phyloP scores from a whole-genome alignment of 768 basidiomycete species.

The Mycena capillaripes region DNA sequence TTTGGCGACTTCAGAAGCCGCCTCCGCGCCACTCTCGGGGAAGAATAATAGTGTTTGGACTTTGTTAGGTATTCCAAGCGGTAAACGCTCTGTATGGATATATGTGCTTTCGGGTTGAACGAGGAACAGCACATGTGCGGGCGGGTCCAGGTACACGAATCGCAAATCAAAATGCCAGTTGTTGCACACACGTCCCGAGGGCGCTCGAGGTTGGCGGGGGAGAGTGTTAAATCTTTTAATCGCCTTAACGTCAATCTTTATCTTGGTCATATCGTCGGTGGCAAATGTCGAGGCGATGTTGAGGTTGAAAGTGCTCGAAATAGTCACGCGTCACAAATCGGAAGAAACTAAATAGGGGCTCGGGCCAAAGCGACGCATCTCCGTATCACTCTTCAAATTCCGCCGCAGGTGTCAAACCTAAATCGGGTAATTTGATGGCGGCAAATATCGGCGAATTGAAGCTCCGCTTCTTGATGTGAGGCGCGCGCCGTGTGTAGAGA shows the following conservation, averaged over 20 bases:
- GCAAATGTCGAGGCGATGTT: too few species aligned
- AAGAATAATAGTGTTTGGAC: constrained; percentile 40
- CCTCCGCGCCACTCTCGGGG: constrained; percentile 47
- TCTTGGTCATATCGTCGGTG: neutral
- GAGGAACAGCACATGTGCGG: constrained; percentile 46
- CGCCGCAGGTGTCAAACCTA: too few species aligned
- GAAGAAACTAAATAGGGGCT: too few species aligned
- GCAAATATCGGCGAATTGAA: too few species aligned
- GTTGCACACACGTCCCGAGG: neutral
- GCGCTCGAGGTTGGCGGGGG: neutral
- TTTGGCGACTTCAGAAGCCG: constrained; percentile 47
- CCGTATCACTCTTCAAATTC: too few species aligned
- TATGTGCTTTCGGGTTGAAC: constrained; percentile 45
- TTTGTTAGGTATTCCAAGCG: constrained; percentile 28
- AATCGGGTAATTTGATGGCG: too few species aligned
- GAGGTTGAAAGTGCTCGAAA: too few species aligned
- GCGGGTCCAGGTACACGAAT: constrained; percentile 50
- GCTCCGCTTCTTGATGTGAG: too few species aligned
- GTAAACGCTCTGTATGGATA: constrained; percentile 43
- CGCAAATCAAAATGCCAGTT: constrained; percentile 53
- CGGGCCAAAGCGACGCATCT: too few species aligned
- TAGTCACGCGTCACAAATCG: too few species aligned
- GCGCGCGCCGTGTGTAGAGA: too few species aligned
- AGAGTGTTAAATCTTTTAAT: neutral
- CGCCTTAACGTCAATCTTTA: neutral